Evolutionary conservation across 2,329 filamentous ascomycete genomes (phyloP), one percentile per base, ranked within the genome.

Genomic region (Talaromyces sp.): DNA sequence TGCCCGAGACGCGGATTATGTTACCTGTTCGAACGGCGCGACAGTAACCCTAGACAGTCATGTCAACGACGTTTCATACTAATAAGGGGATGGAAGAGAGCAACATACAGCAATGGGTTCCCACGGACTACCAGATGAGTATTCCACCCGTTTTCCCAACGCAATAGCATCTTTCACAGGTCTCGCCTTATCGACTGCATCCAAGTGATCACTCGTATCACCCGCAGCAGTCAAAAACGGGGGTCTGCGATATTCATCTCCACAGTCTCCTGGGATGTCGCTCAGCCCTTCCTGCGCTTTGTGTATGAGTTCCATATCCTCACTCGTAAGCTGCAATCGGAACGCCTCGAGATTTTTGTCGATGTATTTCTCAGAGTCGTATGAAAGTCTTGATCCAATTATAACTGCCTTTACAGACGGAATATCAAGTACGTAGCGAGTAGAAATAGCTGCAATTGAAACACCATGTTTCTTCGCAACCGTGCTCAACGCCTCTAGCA

Each of bases 241-340:
- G 31, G 57, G 57, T 33, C 41, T 33, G n/a, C 39, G 57, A 22
- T 60, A 60, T n/a, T 60, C 57, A 13, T 60, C 57, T 47, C 57
- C 57, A 24, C 41, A 60, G 24, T 60, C 39, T 22, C 39, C 57
- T 14, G 57, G 57, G 1, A 47, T 33, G 8, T 60, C 57, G 14
- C 14, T 60, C 10, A 60, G 13, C 8, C 7, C 27, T 24, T 60
- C 57, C 22, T 60, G 57, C 11, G 41, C 41, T 47, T 60, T 35
- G 16, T 47, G 57, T 11, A 60, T 60, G 27, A 47, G 39, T 19
- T 31, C 41, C n/a, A 47, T 5, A 47, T 60, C 41, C 1, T 60
- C 57, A 14, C 57, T 60, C n/a, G 57, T 60, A 14, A 35, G 41
- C 43, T 60, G 39, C 41, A 47, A 37, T 13, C 22, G 41, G 24